Evolutionary conservation across 2,329 filamentous ascomycete genomes (phyloP), one percentile per base, ranked within the genome.

Genomic region (Trichoderma pleuroti): DNA sequence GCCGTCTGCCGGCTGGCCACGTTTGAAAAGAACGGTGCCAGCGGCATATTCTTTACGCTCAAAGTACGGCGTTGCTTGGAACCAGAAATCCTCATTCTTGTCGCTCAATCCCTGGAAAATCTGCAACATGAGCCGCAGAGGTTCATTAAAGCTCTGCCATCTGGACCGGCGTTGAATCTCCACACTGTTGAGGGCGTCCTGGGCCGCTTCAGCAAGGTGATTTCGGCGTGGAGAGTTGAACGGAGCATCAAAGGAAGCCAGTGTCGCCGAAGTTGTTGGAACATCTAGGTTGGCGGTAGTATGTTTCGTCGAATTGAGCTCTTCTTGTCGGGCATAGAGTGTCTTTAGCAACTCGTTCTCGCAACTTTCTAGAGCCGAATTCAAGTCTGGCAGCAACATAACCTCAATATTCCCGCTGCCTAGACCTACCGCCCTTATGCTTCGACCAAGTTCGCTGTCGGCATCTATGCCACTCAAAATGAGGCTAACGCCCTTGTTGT

Each of bases 71-170:
- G 89, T 88, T 0, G 90, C 91, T 1, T 89, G 89, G 80, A 94
- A 95, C 96, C 96, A 99, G 79, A 98, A 98, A 80, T 98, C 94
- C 80, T 97, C 94, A 77, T 95, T 96, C 79, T 92, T 90, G 66
- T 89, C 85, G 65, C 93, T 97, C 14, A 98, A 84, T 57, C 93
- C 92, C 77, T 96, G 92, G 82, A 99, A 98, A n/a, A 96, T 93
- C 79, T 98, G 95, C 28, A 99, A 86, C 80, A 99, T 93, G 60
- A 99, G 88, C 1, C 93, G 92, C 9, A 98, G 87, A 0, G 96
- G 96, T 78, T 98, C 94, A 74, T 92, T 93, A 80, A 98, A 97
- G 75, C 90, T 89, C 76, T 92, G 90, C 92, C 94, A 98, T 77
- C 90, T 92, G 2, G 87, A 85, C 24, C 87, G 83, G 6, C 86